Base-by-base conservation (phyloP, 2,329 filamentous ascomycete genomes). In the Monilinia polystroma region DNA sequence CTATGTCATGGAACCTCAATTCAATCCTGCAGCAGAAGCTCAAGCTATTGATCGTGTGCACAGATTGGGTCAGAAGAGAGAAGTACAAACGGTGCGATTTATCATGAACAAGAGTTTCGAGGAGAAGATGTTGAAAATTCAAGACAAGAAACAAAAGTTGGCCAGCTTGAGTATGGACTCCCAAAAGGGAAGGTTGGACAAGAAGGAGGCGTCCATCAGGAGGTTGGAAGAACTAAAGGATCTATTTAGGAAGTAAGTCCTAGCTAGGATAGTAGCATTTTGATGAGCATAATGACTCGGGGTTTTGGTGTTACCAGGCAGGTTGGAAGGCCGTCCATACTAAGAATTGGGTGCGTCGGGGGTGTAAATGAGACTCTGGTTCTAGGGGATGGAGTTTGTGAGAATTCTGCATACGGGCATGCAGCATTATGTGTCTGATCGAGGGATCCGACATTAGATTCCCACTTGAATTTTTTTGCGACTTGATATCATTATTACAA, bases 1-100 rank as follows among this genome's bases (percentile, higher is more conserved):
- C 18, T 98, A 95, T 77, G 90, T 98, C 73, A 98, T 99, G 94
- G 95, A 99, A 77, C 95, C 95, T 6, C 93, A 97, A 76, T 99
- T 94, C 81, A 99, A 99, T 75, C 95, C 95, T 0, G 93, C 93
- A 0, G 92, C 93, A 0, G 94, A 99, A 78, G 91, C 93, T 6
- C 95, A 99, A 79, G 95, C 95, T 2, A 85, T 98, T 10, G 95
- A 98, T 76, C 91, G 95, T 41, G 92, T 99, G 7, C 93, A 97
- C 77, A 88, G 93, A 23, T 82, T 97, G 1, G 93, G 95, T 0
- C 95, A 99, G 81, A 95, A 87, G 73, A 84, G 95, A n/a, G 86
- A 89, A 16, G 95, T 99, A 0, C 85, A 85, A n/a, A 96, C 93
- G 1, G 88, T 91, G 49, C 87, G 93, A 49, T 98, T 92, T 77